Conservation (phyloP, 495 filamentous ascomycete species). For the Tetracladium marchalianum region DNA sequence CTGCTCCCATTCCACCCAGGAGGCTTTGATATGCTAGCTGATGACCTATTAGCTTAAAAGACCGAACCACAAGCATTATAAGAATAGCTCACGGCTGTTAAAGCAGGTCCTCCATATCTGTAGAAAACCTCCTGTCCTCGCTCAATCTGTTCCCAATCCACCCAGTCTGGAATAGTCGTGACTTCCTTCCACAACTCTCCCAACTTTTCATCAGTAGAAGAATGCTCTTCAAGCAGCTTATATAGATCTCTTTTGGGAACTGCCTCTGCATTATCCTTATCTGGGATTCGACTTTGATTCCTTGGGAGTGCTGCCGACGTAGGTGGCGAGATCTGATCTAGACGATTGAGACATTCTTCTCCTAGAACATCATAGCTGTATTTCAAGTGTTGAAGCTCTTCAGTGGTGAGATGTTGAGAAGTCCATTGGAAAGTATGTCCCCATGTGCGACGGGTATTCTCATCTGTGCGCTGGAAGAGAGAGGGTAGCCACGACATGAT, state of each 20-base stretch:
- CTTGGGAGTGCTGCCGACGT: slow-evolving; percentile 6
- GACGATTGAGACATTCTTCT: slow-evolving; percentile 50
- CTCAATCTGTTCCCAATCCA: slow-evolving; percentile 71
- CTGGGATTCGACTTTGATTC: slow-evolving; percentile 7
- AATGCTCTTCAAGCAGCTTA: slow-evolving; percentile 47
- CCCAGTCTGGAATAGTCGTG: slow-evolving; percentile 65
- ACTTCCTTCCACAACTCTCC: slow-evolving; percentile 55
- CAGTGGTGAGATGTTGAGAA: slow-evolving; percentile 48
- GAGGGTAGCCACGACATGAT: slow-evolving; percentile 30
- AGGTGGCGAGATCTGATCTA: slow-evolving; percentile 46
- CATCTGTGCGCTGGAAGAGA: slow-evolving; percentile 18
- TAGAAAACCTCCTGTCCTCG: slow-evolving; percentile 61
- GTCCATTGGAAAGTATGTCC: slow-evolving; percentile 66
- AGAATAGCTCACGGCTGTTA: slow-evolving; percentile 32
- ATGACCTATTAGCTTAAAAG: neutral
- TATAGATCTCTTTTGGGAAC: slow-evolving; percentile 45
- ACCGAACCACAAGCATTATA: neutral
- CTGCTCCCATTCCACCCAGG: slow-evolving; percentile 54
- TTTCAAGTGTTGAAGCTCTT: slow-evolving; percentile 50
- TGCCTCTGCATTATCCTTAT: slow-evolving; percentile 14
- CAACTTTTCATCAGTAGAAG: slow-evolving; percentile 44
- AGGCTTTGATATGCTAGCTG: slow-evolving; percentile 54
- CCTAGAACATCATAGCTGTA: slow-evolving; percentile 59
- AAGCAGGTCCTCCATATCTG: slow-evolving; percentile 58
- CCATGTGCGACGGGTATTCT: slow-evolving; percentile 36